phyloP scores from a whole-genome alignment of 345 rosid genomes.

The Melaleuca alternifolia region DNA sequence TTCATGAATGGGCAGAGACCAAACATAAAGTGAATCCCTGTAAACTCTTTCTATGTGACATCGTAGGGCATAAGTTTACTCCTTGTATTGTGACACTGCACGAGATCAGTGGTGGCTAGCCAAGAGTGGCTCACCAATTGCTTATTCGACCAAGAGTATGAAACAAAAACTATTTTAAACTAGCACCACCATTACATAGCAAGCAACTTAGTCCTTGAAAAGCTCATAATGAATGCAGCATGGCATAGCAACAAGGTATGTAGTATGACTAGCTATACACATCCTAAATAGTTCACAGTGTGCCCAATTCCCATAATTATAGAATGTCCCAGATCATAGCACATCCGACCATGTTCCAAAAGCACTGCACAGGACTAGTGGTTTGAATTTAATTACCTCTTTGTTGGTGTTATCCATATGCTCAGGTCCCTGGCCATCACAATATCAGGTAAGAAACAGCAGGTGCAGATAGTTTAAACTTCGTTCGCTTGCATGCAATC shows the following conservation, averaged over 20 bases:
- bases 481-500: background rate
- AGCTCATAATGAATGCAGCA: background rate
- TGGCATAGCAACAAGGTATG: background rate
- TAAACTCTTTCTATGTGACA: background rate
- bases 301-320: background rate
- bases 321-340: background rate
- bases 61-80: background rate
- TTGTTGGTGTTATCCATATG: constrained; percentile 8
- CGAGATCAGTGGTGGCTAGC: background rate
- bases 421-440: constrained; percentile 18
- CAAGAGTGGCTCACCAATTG: background rate
- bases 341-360: background rate
- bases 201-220: background rate
- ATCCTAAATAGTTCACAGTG: background rate
- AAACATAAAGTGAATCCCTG: background rate
- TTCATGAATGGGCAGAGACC: background rate
- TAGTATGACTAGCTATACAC: background rate
- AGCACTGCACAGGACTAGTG: background rate
- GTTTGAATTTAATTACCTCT: constrained; percentile 30
- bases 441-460: background rate
- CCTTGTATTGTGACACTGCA: background rate
- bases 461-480: background rate
- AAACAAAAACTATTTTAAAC: background rate
- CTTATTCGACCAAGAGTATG: background rate
- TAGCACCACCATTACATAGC: background rate